A percentile compares a stretch with the other conserved stretches of the same genome.
Evolutionary conservation across 2,329 filamentous ascomycete species (phyloP).

Genomic region (Monilinia aucupariae): DNA sequence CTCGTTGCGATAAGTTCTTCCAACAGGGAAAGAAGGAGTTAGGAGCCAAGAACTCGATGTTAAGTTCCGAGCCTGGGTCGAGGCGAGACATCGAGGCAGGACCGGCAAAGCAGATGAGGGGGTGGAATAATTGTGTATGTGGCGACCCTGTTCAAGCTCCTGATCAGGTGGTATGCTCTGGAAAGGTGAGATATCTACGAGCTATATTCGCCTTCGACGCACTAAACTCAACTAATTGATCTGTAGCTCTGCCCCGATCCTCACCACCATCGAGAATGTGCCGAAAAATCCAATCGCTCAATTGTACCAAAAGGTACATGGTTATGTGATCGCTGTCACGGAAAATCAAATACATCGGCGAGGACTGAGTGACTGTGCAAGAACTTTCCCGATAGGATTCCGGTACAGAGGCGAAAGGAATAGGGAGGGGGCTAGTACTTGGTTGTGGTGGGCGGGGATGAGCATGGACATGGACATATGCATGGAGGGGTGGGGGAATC

Average conservation of each 20-base stretch:
- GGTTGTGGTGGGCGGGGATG: too few relatives aligned
- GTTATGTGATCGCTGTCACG: neutral
- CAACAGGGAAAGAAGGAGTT: conserved; percentile 7
- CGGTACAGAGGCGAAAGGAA: neutral
- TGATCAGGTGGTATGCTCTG: conserved; percentile 23
- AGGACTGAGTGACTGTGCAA: neutral
- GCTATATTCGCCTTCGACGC: neutral
- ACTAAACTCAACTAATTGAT: neutral
- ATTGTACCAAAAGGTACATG: neutral
- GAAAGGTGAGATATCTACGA: neutral
- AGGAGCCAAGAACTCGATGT: neutral
- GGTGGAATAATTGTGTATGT: conserved; percentile 24
- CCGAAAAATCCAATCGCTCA: neutral
- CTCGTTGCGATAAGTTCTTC: conserved; percentile 20
- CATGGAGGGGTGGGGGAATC: too few relatives aligned
- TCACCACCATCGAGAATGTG: conserved; percentile 3
- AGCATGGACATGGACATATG: too few relatives aligned
- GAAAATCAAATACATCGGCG: neutral
- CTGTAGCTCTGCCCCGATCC: neutral
- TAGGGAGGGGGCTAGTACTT: neutral
- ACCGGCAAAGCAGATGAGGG: neutral
- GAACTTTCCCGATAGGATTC: neutral
- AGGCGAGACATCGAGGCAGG: conserved; percentile 7
- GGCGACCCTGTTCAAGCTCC: conserved; percentile 19
- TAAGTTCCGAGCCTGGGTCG: neutral